Base-by-base conservation (phyloP, 495 filamentous ascomycete genomes). In the Talaromyces nanjingensis region DNA sequence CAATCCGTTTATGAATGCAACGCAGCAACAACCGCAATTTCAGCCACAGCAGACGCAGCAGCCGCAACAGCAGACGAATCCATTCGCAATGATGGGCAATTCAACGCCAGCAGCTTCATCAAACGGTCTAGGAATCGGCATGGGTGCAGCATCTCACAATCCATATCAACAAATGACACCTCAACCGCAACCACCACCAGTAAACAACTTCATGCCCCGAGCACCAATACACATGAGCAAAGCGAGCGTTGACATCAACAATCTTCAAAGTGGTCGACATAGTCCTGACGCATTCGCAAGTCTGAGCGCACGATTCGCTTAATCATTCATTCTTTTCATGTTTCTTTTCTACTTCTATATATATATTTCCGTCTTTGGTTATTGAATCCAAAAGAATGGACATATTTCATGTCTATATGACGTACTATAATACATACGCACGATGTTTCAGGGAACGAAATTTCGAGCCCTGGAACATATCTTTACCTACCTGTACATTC, bases 241-340 rank as follows among this genome's bases (percentile, higher is more conserved):
- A 65, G 94, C 96, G 68, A 97, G 93, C 69, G 89, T 96, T 64
- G 91, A 90, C 70, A 83, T 97, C 72, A 90, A 85, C 67, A 79
- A 74, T 49, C 86, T 86, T 78, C 87, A 81, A 78, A 87, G 83
- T 65, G 93, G 93, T 8, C 82, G 93, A 53, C 92, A 97, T 73
- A 96, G 92, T 68, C 94, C 94, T 18, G 94, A 98, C 78, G 93
- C 94, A 33, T 98, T 98, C 83, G 89, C 92, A n/a, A 93, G 90
- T 68, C 77, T 98, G 71, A 97, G 93, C 72, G 87, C 91, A 59
- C 72, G 77, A 59, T 76, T 77, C 62, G 71, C 71, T 57, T 77
- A 63, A 71, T n/a, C n/a, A 24, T 25, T 42, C 60, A 16, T 34
- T 59, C 33, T 57, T 52, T 60, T 60, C 8, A 22, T 59, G 31